Evolutionary conservation across 495 filamentous ascomycete genomes (phyloP), one percentile per base, ranked within the genome.

Genomic region (Talaromyces proteolyticus): DNA sequence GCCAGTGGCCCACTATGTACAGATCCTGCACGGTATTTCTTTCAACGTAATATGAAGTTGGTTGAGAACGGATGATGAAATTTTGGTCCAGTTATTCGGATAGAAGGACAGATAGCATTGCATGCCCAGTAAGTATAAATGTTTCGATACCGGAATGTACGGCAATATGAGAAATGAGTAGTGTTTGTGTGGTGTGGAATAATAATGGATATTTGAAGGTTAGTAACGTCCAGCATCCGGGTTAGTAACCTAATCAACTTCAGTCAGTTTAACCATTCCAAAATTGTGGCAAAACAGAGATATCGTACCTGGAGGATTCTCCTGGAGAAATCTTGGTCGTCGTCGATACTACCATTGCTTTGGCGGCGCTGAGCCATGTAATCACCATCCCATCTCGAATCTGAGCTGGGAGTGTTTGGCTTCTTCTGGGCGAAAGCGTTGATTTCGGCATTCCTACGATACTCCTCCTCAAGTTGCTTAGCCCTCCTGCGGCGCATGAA

Each of bases 281-380:
- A 17, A 25, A 17, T 2, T 16, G 5, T 16, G 34, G 19, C 14
- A 16, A 39, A 5, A n/a, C 7, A 20, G 49, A 18, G 4, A 1
- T 47, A 68, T 78, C 50, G n/a, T 73, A 93, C 93, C 82, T 93
- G 89, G 62, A 98, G 76, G 65, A 98, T 95, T 60, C 87, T 86
- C 66, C 93, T 81, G 51, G 93, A 96, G 70, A 96, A 98, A 67
- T 97, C 93, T 65, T 94, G 82, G 69, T 96, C 93, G 64, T 98
- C 94, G 57, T 91, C 92, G 62, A 98, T 97, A 70, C 92, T 96
- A 57, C 92, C 93, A 67, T 92, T 88, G 68, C 93, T 97, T 72
- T 92, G 83, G 65, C 93, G 81, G 60, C 90, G 77, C 56, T 93
- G 82, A 50, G 82, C 81, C 84, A 96, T 88, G 49, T 75, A 78